These are phyloP conservation scores for Chrysoporthe deuterocubensis DNA, from an alignment of 2,329 filamentous ascomycete species.

Conservation along the genomic window DNA sequence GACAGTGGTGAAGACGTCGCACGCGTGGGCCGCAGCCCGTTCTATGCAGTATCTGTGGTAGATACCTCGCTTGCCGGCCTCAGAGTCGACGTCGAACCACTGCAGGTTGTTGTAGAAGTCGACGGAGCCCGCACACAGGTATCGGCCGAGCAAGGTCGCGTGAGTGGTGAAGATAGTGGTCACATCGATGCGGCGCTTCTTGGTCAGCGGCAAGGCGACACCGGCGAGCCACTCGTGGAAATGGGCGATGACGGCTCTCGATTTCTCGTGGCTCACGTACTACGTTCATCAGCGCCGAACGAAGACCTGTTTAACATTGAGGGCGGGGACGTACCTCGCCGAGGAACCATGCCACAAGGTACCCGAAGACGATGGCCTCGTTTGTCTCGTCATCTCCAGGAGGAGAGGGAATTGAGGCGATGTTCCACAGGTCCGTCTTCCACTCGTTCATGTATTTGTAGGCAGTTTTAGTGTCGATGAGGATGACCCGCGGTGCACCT, in stretches of 20 bases:
- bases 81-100: constrained; percentile 92
- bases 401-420: constrained; percentile 90
- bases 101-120: constrained; percentile 99
- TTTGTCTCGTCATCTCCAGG: constrained; percentile 93
- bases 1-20: constrained; percentile 97
- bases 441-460: constrained; percentile 93
- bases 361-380: constrained; percentile 96
- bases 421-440: constrained; percentile 95
- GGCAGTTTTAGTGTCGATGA: constrained; percentile 93
- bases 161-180: constrained; percentile 99
- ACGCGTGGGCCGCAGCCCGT: constrained; percentile 85
- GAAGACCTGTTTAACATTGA: background rate
- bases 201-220: constrained; percentile 87
- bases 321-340: constrained; percentile 74
- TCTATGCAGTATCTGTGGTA: constrained; percentile 99
- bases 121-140: constrained; percentile 94
- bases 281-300: constrained; percentile 42
- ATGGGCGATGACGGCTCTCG: constrained; percentile 91
- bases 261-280: constrained; percentile 94
- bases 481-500: constrained; percentile 87
- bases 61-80: constrained; percentile 96
- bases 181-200: constrained; percentile 92
- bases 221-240: constrained; percentile 99
- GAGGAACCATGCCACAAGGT: constrained; percentile 96
- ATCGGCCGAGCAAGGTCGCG: constrained; percentile 91